phyloP scores from a whole-genome alignment of 2,329 filamentous ascomycete genomes.

The Colletotrichum agaves region DNA sequence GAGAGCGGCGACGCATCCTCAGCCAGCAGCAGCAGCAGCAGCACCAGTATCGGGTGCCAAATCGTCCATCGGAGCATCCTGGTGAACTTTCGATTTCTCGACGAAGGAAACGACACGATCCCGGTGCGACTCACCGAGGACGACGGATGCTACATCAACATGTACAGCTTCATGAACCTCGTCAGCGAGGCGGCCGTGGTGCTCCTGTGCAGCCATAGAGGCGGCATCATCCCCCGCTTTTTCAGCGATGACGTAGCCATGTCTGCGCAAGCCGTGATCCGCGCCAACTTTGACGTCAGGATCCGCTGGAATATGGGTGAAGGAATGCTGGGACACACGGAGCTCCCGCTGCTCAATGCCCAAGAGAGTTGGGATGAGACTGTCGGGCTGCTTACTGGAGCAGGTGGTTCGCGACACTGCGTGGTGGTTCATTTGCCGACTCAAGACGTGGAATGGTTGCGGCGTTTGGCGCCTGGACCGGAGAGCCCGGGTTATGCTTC shows the following conservation, averaged over 20 bases:
- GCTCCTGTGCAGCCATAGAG: not conserved
- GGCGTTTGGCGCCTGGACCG: not conserved
- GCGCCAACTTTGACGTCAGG: not conserved
- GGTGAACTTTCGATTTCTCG: not conserved
- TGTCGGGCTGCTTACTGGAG: not conserved
- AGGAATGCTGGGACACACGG: not conserved
- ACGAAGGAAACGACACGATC: not conserved
- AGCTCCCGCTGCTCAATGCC: not conserved
- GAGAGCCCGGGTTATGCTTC: not conserved
- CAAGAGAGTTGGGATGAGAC: not conserved
- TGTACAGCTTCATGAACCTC: conserved; percentile 2
- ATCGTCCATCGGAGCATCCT: not conserved
- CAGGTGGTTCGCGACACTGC: not conserved
- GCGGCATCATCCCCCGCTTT: too few relatives aligned
- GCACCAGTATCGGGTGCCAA: not conserved
- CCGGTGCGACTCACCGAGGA: not conserved
- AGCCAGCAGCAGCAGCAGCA: not conserved
- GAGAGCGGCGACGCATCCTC: not conserved
- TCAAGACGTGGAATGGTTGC: not conserved
- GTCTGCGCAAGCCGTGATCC: not conserved
- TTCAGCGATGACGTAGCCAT: not conserved
- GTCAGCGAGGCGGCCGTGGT: not conserved
- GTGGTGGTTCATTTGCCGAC: not conserved
- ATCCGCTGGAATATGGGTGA: conserved; percentile 4
- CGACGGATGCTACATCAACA: not conserved